Evolutionary conservation across 192 early-diverging fungal genomes (phyloP), one percentile per base, ranked within the genome.

Genomic region (Linnemannia hyalina): DNA sequence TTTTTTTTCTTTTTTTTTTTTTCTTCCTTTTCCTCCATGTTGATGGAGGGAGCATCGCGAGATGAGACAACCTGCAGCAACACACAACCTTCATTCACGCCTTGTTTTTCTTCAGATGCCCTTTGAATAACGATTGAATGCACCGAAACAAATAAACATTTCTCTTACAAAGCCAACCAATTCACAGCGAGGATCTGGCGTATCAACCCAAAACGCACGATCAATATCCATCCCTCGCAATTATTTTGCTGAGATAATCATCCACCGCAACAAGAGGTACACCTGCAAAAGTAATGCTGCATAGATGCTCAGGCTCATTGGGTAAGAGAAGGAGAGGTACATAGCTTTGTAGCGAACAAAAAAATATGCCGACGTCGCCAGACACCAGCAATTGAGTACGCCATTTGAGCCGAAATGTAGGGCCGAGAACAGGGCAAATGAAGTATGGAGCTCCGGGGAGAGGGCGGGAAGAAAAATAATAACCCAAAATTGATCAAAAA

Each of bases 11-110:
- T 60, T 35, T 1, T 35, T 35, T 35, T 35, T 63, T 65, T 11
- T 26, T 65, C 6, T 13, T 65, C 26, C 6, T 65, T 32, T 65
- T 32, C 60, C 2, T 65, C 47, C 7, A 8, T 29, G 7, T 65
- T 15, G 57, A 60, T n/a, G 60, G 11, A 15, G 26, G 11, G 11
- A 32, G 49, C 29, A 65, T 29, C 32, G 29, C 11, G 29, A 23
- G 60, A 65, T 65, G 55, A 26, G 55, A 57, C 22, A 57, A 57
- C 55, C n/a, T 57, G 55, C 55, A 57, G 55, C 55, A 57, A 57
- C 55, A 57, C 55, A 57, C 55, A 57, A 57, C 55, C 23, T 57
- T 7, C 16, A 57, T 57, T 23, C n/a, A 57, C n/a, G 7, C 55
- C 55, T 57, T 18, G 6, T 57, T 57, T 52, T 15, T 46, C 44